phyloP scores from a whole-genome alignment of 2,329 filamentous ascomycete species.

The Aspergillus latus region DNA sequence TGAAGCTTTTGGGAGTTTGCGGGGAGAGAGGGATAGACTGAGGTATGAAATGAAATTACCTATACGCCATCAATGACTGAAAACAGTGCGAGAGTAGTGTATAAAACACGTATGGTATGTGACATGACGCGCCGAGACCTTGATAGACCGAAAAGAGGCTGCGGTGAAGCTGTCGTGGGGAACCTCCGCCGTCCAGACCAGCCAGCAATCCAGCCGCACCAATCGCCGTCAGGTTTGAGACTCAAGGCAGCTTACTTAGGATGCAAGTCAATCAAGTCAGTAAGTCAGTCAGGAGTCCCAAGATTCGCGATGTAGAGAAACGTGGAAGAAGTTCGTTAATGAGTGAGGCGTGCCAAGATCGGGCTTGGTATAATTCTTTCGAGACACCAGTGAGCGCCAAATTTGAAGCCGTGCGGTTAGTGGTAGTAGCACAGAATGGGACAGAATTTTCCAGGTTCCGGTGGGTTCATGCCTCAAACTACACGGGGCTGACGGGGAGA shows the following conservation, averaged over 20 bases:
- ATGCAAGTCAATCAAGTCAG: not conserved
- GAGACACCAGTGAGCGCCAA: not conserved
- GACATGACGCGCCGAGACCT: conserved; percentile 11
- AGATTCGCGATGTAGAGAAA: not conserved
- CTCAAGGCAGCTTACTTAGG: not conserved
- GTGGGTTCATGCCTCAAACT: conserved; percentile 16
- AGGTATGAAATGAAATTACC: not conserved
- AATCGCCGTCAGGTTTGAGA: not conserved
- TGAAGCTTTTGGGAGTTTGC: conserved; percentile 28
- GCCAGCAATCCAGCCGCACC: conserved; percentile 1
- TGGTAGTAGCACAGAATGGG: not conserved
- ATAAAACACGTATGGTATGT: conserved; percentile 11
- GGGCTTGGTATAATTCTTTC: not conserved
- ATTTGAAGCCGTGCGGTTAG: not conserved
- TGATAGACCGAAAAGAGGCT: conserved; percentile 33
- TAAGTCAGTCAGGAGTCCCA: not conserved
- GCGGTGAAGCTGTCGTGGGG: conserved; percentile 32
- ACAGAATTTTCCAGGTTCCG: conserved; percentile 2
- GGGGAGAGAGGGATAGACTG: not conserved
- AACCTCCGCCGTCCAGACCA: conserved; percentile 14
- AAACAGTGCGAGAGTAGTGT: not conserved
- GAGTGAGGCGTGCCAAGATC: conserved; percentile 6
- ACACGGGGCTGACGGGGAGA: conserved; percentile 16
- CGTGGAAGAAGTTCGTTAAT: not conserved
- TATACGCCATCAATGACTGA: not conserved